phyloP scores from a whole-genome alignment of 345 rosid species.

The Bruguiera parviflora region DNA sequence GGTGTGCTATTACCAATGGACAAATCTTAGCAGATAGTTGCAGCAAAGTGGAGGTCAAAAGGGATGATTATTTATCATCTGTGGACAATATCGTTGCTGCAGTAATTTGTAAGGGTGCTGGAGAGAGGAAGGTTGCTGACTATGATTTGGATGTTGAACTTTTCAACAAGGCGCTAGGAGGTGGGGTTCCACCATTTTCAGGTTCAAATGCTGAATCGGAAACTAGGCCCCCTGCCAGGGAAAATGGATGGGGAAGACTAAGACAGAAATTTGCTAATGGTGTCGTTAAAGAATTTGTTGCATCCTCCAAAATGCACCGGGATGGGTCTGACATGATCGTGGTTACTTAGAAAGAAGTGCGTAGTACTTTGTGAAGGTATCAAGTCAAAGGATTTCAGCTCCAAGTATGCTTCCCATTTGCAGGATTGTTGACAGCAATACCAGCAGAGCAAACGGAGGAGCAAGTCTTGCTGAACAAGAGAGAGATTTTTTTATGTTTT shows the following conservation, averaged over 20 bases:
- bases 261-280: slow-evolving; percentile 59
- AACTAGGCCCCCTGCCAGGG: slow-evolving; percentile 62
- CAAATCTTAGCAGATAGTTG: slow-evolving; percentile 28
- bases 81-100: slow-evolving; percentile 16
- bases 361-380: slow-evolving; percentile 1
- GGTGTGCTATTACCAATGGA: slow-evolving; percentile 50
- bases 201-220: slow-evolving; percentile 43
- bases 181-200: slow-evolving; percentile 63
- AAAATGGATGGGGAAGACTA: slow-evolving; percentile 60
- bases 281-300: slow-evolving; percentile 45
- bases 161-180: slow-evolving; percentile 56
- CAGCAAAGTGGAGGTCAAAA: slow-evolving; percentile 22
- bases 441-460: not conserved
- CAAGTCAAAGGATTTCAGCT: too few relatives aligned
- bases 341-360: slow-evolving; percentile 21
- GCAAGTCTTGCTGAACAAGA: too few relatives aligned
- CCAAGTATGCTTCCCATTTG: too few relatives aligned
- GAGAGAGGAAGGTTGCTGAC: slow-evolving; percentile 44
- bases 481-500: too few relatives aligned
- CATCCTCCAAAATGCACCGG: slow-evolving; percentile 37
- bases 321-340: slow-evolving; percentile 23
- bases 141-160: slow-evolving; percentile 62
- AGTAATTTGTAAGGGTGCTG: slow-evolving; percentile 5
- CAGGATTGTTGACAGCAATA: too few relatives aligned
- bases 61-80: slow-evolving; percentile 19